Percentiles rank a stretch among this genome's conserved stretches.
phyloP scores from a whole-genome alignment of 2,329 filamentous ascomycete species.

The Mycosphaerella arachidis region DNA sequence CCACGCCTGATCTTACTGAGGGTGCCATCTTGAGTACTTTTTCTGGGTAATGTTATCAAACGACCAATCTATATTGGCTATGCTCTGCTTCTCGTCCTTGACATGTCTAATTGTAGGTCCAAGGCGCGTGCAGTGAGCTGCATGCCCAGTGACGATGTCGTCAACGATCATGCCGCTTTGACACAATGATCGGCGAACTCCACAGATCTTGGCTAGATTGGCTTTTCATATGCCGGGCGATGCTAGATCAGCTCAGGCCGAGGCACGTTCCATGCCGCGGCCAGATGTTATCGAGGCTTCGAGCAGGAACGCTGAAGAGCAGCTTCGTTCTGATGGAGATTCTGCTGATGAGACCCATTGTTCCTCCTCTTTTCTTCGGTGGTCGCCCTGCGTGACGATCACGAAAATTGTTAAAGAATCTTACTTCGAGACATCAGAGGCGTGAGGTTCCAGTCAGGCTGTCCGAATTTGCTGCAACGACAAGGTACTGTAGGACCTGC shows the following conservation, averaged over 20 bases:
- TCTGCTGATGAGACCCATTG: too few relatives aligned
- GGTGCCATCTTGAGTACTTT: constrained; percentile 6
- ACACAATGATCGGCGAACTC: constrained; percentile 1
- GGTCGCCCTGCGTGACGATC: too few relatives aligned
- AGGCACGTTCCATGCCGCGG: background rate
- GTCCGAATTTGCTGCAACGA: too few relatives aligned
- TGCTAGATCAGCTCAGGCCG: background rate
- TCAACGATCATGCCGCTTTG: constrained; percentile 14
- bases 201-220: constrained; percentile 12
- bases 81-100: background rate
- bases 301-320: too few relatives aligned
- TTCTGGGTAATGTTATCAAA: too few relatives aligned
- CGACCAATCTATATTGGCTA: too few relatives aligned
- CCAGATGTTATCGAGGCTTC: background rate
- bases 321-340: too few relatives aligned
- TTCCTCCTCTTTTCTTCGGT: too few relatives aligned
- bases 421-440: too few relatives aligned
- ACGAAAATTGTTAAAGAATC: too few relatives aligned
- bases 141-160: constrained; percentile 17
- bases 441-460: too few relatives aligned
- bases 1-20: constrained; percentile 1
- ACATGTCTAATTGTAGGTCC: background rate
- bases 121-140: background rate
- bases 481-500: too few relatives aligned
- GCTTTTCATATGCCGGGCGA: background rate